Conservation (phyloP, 2,329 filamentous ascomycete species). For the Verticillium albo-atrum region DNA sequence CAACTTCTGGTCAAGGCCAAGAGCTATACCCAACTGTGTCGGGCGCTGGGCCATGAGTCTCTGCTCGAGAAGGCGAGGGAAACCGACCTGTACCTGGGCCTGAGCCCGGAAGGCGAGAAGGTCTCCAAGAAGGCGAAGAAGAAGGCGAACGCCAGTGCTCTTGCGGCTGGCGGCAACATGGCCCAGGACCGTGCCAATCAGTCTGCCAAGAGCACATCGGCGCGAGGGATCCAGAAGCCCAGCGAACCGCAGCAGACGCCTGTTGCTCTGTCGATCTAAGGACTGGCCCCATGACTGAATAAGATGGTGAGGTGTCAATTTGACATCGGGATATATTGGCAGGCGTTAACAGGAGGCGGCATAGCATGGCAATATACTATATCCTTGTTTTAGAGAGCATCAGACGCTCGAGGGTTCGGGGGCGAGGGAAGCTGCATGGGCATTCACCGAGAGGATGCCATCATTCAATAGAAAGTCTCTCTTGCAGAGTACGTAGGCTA, state of each 20-base stretch:
- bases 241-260: slow-evolving; percentile 14
- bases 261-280: slow-evolving; percentile 15
- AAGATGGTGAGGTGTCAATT: neutral
- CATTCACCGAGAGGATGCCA: neutral
- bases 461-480: neutral
- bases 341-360: slow-evolving; percentile 6
- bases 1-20: slow-evolving; percentile 59
- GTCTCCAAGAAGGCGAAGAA: slow-evolving; percentile 20
- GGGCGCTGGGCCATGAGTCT: slow-evolving; percentile 59
- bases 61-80: slow-evolving; percentile 59
- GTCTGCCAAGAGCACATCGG: slow-evolving; percentile 22
- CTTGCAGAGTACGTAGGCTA: neutral
- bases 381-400: slow-evolving; percentile 1
- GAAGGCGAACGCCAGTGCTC: slow-evolving; percentile 28
- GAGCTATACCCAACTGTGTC: slow-evolving; percentile 67
- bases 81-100: slow-evolving; percentile 59
- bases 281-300: neutral
- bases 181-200: slow-evolving; percentile 20
- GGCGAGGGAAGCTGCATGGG: neutral
- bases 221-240: slow-evolving; percentile 18
- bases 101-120: slow-evolving; percentile 45
- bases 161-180: slow-evolving; percentile 44
- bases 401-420: neutral
- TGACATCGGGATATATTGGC: slow-evolving; percentile 3
- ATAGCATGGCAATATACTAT: slow-evolving; percentile 7